Evolutionary conservation across 2,329 filamentous ascomycete genomes (phyloP).

Genomic region (Penicillium sp.): DNA sequence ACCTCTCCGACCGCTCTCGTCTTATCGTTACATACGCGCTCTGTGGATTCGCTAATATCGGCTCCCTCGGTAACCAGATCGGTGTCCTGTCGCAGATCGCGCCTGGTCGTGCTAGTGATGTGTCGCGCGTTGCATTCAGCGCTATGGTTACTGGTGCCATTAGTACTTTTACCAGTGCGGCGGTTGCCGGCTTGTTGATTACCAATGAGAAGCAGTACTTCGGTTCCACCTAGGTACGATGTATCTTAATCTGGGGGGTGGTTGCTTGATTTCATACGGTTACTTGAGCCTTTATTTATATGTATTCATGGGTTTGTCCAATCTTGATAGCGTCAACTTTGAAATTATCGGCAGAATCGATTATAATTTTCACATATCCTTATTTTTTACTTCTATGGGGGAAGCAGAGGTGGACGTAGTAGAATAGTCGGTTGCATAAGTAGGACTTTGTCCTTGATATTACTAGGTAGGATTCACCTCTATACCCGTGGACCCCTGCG

Average conservation of each 20-base stretch:
- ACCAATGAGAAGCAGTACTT: constrained; percentile 47
- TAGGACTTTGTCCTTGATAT: background rate
- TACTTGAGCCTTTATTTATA: background rate
- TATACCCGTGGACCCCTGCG: background rate
- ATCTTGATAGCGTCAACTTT: too few relatives aligned
- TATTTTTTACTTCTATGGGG: too few relatives aligned
- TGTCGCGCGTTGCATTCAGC: constrained; percentile 71
- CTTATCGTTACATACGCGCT: constrained; percentile 84
- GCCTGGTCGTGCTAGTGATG: constrained; percentile 69
- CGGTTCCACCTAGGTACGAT: background rate
- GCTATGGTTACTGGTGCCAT: constrained; percentile 75
- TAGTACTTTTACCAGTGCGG: constrained; percentile 74
- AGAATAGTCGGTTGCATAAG: background rate
- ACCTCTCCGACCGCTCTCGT: constrained; percentile 65
- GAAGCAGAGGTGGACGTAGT: background rate
- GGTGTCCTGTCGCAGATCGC: constrained; percentile 81
- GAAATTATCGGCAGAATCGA: background rate
- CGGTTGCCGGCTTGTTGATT: constrained; percentile 72
- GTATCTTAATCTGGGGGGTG: background rate
- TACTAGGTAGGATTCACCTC: background rate
- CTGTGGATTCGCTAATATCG: constrained; percentile 80
- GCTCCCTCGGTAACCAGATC: constrained; percentile 84
- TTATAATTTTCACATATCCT: background rate
- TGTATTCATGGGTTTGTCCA: background rate
- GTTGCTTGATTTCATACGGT: background rate